A percentile compares a stretch with the other conserved stretches of the same genome.
Evolutionary conservation across 2,329 filamentous ascomycete genomes (phyloP).

Genomic region (Nannizzia gypsea): DNA sequence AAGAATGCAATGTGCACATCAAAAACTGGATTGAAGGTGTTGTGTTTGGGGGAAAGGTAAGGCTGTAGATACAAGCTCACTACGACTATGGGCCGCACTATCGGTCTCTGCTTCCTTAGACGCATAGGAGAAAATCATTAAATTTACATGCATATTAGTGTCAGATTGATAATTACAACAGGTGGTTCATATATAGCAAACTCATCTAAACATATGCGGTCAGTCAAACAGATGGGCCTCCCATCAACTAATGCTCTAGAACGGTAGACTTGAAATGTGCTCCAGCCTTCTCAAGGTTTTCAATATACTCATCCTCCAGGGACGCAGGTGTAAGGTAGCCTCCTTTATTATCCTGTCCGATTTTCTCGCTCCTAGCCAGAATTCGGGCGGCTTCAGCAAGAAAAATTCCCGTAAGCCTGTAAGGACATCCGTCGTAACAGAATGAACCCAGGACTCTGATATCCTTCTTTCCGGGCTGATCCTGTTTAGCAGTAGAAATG

Average conservation of each 20-base stretch:
- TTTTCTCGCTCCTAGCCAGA: slow-evolving; percentile 30
- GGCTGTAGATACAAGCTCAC: slow-evolving; percentile 13
- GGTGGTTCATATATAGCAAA: background rate
- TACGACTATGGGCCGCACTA: background rate
- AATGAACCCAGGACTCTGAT: slow-evolving; percentile 34
- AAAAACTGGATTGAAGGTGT: slow-evolving; percentile 54
- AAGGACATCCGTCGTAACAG: slow-evolving; percentile 32
- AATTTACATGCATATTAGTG: background rate
- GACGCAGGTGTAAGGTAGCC: slow-evolving; percentile 40
- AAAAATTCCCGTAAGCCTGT: slow-evolving; percentile 34
- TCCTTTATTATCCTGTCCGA: slow-evolving; percentile 31
- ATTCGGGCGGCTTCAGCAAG: slow-evolving; percentile 37
- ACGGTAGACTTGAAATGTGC: slow-evolving; percentile 31
- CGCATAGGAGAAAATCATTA: background rate
- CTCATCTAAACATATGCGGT: background rate
- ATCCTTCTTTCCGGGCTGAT: slow-evolving; percentile 15
- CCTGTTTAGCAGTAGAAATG: slow-evolving; percentile 34
- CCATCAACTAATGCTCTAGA: slow-evolving; percentile 17
- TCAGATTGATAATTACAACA: background rate
- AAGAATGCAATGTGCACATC: slow-evolving; percentile 58
- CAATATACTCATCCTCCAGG: slow-evolving; percentile 37
- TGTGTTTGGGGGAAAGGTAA: slow-evolving; percentile 36
- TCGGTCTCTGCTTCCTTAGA: background rate
- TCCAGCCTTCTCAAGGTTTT: slow-evolving; percentile 34
- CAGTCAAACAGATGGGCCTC: background rate